Conservation (phyloP, 1,284 basidiomycete genomes). For the Pholiota adiposa region DNA sequence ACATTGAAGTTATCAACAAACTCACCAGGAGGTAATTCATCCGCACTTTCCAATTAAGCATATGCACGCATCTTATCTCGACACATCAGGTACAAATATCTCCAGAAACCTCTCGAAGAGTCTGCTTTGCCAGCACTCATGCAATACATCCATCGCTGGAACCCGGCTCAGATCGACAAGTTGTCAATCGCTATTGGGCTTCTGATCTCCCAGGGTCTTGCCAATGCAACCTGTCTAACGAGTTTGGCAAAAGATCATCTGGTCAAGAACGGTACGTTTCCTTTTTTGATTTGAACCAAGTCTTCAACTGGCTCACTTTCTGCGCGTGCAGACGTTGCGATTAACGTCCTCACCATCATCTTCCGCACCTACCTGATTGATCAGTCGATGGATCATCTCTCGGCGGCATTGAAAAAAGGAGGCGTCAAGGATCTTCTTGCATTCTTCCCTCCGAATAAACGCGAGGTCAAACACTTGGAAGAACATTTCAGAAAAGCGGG, state of each 20-base stretch:
- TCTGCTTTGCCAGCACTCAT: conserved; percentile 82
- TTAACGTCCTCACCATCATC: conserved; percentile 79
- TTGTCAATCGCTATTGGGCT: conserved; percentile 83
- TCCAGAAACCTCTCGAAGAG: conserved; percentile 94
- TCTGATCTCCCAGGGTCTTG: conserved; percentile 82
- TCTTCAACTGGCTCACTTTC: neutral
- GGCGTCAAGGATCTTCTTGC: conserved; percentile 85
- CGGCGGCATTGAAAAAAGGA: conserved; percentile 76
- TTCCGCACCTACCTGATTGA: conserved; percentile 82
- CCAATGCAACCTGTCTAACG: conserved; percentile 76
- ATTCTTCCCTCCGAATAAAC: conserved; percentile 87
- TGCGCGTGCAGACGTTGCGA: conserved; percentile 63
- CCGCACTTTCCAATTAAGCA: conserved; percentile 4
- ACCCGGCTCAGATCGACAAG: conserved; percentile 77
- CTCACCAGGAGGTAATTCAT: conserved; percentile 82
- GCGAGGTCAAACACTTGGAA: conserved; percentile 75
- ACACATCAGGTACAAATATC: conserved; percentile 87
- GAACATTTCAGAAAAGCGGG: conserved; percentile 85
- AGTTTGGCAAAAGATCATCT: conserved; percentile 93
- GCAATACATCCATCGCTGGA: conserved; percentile 90
- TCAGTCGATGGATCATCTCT: conserved; percentile 87
- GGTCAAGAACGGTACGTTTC: conserved; percentile 81
- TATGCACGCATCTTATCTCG: conserved; percentile 19
- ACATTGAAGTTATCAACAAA: conserved; percentile 93
- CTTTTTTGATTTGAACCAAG: conserved; percentile 14